Base-by-base conservation (phyloP, 2,329 filamentous ascomycete genomes). In the Cadophora gregata region DNA sequence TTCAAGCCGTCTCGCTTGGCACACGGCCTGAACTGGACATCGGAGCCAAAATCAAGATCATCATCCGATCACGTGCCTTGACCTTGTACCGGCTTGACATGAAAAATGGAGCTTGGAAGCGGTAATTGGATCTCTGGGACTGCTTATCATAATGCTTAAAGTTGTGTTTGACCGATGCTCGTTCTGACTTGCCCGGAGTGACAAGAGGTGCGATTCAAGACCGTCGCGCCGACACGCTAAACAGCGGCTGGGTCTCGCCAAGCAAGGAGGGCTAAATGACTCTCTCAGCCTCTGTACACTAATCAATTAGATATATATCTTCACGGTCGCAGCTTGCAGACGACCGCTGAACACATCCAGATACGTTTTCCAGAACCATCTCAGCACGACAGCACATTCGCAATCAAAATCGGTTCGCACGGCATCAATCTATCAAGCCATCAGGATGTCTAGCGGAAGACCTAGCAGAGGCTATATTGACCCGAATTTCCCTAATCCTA, bases 401-500 rank as follows among this genome's bases (percentile, higher is more conserved):
- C 38, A 9, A 31, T 12, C 25, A 14, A n/a, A 31, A 4, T 29
- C 19, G n/a, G n/a, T n/a, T n/a, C n/a, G n/a, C n/a, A n/a, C n/a
- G n/a, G n/a, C 12, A 19, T 38, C 38, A 16, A 12, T 2, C 38
- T 16, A 31, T 9, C 4, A 38, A 12, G n/a, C 45, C 21, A 29
- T 31, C 55, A 50, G 27, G 42, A 64, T 48, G 47, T 47, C 42
- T 21, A 25, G 48, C n/a, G 59, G 27, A 51, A 51, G 29, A 12
- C 47, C 59, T 8, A 21, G 6, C 47, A 33, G 33, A 24, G 62
- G 65, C 9, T 68, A 66, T 51, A 31, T 63, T 21, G 56, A 64
- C 25, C 55, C 67, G 3, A 64, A 63, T 27, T 69, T 61, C 14
- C 63, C 67, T 1, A 61, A 50, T 45, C 61, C 64, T n/a, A 31